Evolutionary conservation across 331 rosid genomes (phyloP).

Genomic region (Malus hybrid): DNA sequence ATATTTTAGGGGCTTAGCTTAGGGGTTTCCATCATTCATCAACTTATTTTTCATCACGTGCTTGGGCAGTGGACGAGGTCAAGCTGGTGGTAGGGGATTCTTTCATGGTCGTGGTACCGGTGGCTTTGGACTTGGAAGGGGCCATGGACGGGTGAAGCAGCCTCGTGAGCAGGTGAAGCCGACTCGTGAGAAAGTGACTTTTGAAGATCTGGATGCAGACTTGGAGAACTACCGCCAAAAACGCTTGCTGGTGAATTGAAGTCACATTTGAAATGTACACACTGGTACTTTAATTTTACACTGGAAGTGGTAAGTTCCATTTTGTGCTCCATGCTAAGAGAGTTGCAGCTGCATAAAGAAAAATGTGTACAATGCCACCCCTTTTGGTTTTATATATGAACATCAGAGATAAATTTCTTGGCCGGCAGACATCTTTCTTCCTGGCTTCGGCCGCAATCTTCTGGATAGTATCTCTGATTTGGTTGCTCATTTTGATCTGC

Average conservation of each 20-base stretch:
- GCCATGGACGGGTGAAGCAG: conserved; percentile 7
- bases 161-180: conserved; percentile 7
- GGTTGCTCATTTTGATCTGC: neutral
- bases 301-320: neutral
- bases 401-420: neutral
- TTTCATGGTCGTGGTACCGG: neutral
- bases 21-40: neutral
- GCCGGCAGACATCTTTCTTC: neutral
- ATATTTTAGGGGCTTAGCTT: neutral
- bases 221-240: conserved; percentile 37
- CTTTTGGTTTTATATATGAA: neutral
- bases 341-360: neutral
- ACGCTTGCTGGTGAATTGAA: conserved; percentile 20
- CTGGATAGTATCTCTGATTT: neutral
- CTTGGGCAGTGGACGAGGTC: conserved; percentile 10
- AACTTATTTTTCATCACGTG: neutral
- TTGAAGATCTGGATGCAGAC: conserved; percentile 34
- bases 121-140: conserved; percentile 23
- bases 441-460: neutral
- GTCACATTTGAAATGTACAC: neutral
- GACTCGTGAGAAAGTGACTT: conserved; percentile 11
- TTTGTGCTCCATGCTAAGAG: neutral
- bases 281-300: neutral
- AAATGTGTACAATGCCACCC: neutral
- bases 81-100: neutral